Evolutionary conservation across 2,329 filamentous ascomycete species (phyloP).

Genomic region (Fusarium guadeloupense): DNA sequence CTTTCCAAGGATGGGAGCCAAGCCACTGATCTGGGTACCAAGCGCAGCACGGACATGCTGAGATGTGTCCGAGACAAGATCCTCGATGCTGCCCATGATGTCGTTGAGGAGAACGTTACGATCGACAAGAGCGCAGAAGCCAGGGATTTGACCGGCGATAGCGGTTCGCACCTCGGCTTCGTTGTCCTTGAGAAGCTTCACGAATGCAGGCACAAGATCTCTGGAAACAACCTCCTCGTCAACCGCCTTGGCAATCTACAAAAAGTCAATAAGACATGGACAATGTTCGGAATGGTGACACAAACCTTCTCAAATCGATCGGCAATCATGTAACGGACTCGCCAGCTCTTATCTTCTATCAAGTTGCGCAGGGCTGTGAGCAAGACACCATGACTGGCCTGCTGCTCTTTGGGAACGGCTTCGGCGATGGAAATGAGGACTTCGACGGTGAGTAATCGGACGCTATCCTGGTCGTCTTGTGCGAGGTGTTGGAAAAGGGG

Average conservation of each 20-base stretch:
- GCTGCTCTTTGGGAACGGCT: slow-evolving; percentile 97
- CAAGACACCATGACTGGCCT: slow-evolving; percentile 93
- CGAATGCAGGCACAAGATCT: slow-evolving; percentile 95
- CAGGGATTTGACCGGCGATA: slow-evolving; percentile 96
- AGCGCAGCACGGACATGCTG: slow-evolving; percentile 96
- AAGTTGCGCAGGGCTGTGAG: slow-evolving; percentile 89
- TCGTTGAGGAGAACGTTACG: slow-evolving; percentile 89
- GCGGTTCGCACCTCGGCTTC: slow-evolving; percentile 97
- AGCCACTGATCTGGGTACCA: slow-evolving; percentile 94
- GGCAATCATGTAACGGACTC: slow-evolving; percentile 98
- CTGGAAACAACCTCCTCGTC: slow-evolving; percentile 95
- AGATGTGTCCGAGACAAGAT: slow-evolving; percentile 93
- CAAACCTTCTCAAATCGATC: slow-evolving; percentile 92
- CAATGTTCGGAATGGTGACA: slow-evolving; percentile 46
- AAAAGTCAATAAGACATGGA: slow-evolving; percentile 2
- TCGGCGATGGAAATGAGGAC: slow-evolving; percentile 96
- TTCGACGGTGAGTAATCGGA: slow-evolving; percentile 93
- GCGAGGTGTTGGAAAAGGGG: slow-evolving; percentile 97
- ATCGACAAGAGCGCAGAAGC: slow-evolving; percentile 92
- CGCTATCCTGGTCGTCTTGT: slow-evolving; percentile 96
- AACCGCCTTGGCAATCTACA: slow-evolving; percentile 94
- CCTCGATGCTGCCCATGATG: slow-evolving; percentile 96
- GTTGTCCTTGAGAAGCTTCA: slow-evolving; percentile 96
- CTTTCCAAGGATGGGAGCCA: slow-evolving; percentile 96
- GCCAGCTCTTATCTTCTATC: slow-evolving; percentile 99